Percentiles rank a stretch among this genome's conserved stretches.
Evolutionary conservation across 2,329 filamentous ascomycete species (phyloP).

Genomic region (Bipolaris bicolor): DNA sequence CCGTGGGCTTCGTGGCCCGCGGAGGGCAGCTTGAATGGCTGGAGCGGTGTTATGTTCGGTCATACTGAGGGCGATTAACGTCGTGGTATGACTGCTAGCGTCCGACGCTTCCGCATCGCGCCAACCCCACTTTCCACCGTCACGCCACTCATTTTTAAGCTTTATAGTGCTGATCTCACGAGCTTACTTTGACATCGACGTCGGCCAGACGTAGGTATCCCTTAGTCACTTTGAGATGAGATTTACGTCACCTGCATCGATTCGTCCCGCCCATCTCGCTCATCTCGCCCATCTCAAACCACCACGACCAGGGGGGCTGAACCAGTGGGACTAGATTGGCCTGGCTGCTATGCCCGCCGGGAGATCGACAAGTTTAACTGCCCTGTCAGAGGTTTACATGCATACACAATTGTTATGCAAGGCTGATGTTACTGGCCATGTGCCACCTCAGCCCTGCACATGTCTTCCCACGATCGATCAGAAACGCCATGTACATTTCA

Average conservation of each 20-base stretch:
- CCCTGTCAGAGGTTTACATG: not conserved
- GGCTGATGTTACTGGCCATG: not conserved
- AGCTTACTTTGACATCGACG: constrained; percentile 19
- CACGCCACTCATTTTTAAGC: constrained; percentile 9
- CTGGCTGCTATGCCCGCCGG: not conserved
- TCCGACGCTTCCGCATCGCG: constrained; percentile 8
- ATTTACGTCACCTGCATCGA: constrained; percentile 3
- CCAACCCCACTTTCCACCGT: not conserved
- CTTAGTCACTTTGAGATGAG: not conserved
- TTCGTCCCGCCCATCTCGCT: not conserved
- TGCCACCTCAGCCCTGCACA: not conserved
- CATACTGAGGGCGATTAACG: not conserved
- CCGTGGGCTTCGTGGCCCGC: not conserved
- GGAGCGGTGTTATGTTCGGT: constrained; percentile 1
- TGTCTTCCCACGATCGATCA: not conserved
- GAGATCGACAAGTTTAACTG: not conserved
- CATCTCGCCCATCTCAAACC: not conserved
- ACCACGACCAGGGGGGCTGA: not conserved
- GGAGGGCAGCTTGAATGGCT: not conserved
- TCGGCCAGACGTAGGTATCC: not conserved
- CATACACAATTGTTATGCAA: not conserved
- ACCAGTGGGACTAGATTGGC: not conserved
- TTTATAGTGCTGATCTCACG: constrained; percentile 15
- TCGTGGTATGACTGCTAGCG: constrained; percentile 3
- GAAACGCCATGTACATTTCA: not conserved